Conservation (phyloP, 129 eudicot genomes). For the Escallonia rubra region DNA sequence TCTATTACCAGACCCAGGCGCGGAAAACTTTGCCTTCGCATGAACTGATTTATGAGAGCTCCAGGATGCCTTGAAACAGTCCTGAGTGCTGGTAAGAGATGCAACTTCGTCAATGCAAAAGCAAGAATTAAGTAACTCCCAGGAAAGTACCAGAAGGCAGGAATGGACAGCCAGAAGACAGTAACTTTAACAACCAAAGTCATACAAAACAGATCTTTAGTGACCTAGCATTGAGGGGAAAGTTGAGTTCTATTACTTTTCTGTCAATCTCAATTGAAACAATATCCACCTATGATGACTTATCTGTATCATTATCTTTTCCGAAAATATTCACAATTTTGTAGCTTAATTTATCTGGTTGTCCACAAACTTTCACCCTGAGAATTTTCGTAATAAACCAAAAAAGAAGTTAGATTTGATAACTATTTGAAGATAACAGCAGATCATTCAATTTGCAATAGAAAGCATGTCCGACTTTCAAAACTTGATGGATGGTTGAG, state of each 20-base stretch:
- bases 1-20: neutral
- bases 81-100: constrained; percentile 58
- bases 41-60: constrained; percentile 85
- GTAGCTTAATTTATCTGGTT: no score
- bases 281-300: no score
- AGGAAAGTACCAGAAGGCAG: neutral
- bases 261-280: no score
- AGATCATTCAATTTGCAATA: no score
- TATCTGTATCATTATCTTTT: no score
- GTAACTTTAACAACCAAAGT: neutral
- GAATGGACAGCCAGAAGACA: neutral
- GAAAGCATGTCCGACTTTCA: no score
- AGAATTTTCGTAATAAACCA: no score
- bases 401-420: no score
- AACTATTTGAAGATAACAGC: no score
- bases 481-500: no score
- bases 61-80: constrained; percentile 93
- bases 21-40: constrained; percentile 61
- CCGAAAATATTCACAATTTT: no score
- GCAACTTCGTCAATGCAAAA: constrained; percentile 11
- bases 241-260: neutral
- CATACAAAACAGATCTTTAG: neutral
- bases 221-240: neutral
- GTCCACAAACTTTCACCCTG: no score
- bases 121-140: neutral